Evolutionary conservation across 768 basidiomycete genomes (phyloP), one percentile per base, ranked within the genome.

Genomic region (Suillus discolor): DNA sequence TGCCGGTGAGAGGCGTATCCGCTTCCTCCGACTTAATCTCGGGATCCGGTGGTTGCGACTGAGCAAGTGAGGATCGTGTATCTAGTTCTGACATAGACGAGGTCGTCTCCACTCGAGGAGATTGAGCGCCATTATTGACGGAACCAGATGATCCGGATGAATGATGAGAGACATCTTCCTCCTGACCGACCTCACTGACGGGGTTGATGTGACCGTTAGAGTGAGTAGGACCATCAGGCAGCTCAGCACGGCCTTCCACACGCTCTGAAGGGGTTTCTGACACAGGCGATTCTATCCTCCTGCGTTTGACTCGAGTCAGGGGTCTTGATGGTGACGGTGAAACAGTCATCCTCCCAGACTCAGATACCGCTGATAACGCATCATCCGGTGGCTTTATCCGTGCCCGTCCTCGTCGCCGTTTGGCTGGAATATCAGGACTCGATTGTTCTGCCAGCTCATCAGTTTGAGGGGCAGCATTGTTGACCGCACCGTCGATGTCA

Each of bases 11-110:
- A 1, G 86, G 85, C 38, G 86, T 87, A 38, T 79, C 84, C 62
- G 77, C 68, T 65, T 86, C 86, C 71, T 88, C 87, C n/a, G 81
- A 81, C 71, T 84, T 85, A 51, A 82, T 77, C 59, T 78, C 80
- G 25, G 76, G 74, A 23, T 64, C 59, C 12, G 59, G 42, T 42
- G 59, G 59, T 60, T 60, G 59, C 28, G 59, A 60, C 59, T 42
- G 25, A 42, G 59, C 59, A 20, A 31, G 18, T 31, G 41, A 60
- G 25, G 59, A 60, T 20, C 41, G 59, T 28, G 59, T 60, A 42
- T 60, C 59, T 60, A 60, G 41, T 38, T 60, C 59, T 31, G 59
- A 60, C 41, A 60, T 60, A 28, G 59, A 31, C 18, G 41, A 60
- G 18, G 25, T 31, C 12, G 59, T 60, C 25, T 60, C 59, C 42